Evolutionary conservation across 257 asterid genomes (phyloP), one percentile per base, ranked within the genome.

Genomic region (Rhazya stricta): DNA sequence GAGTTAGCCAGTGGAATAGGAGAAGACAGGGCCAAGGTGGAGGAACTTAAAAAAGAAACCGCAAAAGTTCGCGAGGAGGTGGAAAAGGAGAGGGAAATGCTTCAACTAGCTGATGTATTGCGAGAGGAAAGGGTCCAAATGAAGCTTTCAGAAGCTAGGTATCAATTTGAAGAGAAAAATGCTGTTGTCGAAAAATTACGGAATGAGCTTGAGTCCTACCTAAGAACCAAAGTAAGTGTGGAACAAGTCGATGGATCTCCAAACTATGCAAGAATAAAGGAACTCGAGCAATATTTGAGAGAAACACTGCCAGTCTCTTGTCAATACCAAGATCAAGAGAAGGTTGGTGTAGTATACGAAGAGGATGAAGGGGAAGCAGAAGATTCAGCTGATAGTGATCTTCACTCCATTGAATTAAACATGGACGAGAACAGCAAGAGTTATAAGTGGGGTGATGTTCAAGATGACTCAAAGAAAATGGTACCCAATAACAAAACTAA

Each of bases 91-190:
- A 84, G 98, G 79, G 98, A 96, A 86, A 93, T 91, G 98, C 94
- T 96, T 79, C 99, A 93, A 71, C 56, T 96, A 21, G 98, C 97
- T 0, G 97, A 96, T 81, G 84, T 90, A 12, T 63, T 93, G 32
- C 88, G 99, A n/a, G 99, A 96, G 86, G 99, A 96, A 62, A 78
- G 99, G 81, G 98, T 93, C 46, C 98, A 91, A 76, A 96, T 93
- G 98, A 96, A 96, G 88, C 94, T 96, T 16, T 82, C 84, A 0
- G 99, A 96, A 79, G 99, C 99, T 10, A 96, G 83, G 89, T 89
- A 91, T 77, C 91, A 92, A 29, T 93, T 93, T 8, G 99, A 96
- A 88, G 99, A 96, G 87, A 93, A 92, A 80, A 91, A 90, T 41
- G 93, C 90, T 10, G 85, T 79, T 74, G 88, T 94, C 15, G 97